A percentile compares a stretch with the other conserved stretches of the same genome.
phyloP scores from a whole-genome alignment of 305 asterid genomes.

The Salvia sclarea region DNA sequence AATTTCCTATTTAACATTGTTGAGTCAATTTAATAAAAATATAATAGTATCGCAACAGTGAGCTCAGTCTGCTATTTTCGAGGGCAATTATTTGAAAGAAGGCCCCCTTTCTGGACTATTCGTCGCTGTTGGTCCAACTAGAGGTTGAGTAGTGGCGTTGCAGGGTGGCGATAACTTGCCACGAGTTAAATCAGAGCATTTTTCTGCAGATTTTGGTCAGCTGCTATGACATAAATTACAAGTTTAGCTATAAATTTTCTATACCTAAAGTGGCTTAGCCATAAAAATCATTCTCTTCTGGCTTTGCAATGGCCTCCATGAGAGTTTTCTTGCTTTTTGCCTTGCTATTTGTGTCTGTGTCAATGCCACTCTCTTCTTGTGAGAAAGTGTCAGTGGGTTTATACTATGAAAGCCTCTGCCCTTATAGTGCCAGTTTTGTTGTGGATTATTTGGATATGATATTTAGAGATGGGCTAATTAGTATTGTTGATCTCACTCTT shows the following conservation, averaged over 20 bases:
- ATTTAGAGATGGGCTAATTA: constrained; percentile 42
- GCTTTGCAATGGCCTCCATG: constrained; percentile 31
- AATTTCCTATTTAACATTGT: neutral
- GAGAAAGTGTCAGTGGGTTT: constrained; percentile 40
- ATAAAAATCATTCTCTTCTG: constrained; percentile 1
- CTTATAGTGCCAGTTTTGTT: constrained; percentile 48
- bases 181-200: constrained; percentile 29
- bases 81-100: neutral
- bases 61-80: neutral
- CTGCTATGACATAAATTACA: constrained; percentile 2
- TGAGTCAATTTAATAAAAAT: no score
- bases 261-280: constrained; percentile 10
- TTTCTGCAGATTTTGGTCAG: neutral
- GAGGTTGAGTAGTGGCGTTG: constrained; percentile 33
- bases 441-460: constrained; percentile 43
- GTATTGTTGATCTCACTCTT: constrained; percentile 49
- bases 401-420: constrained; percentile 50
- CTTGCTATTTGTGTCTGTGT: constrained; percentile 31
- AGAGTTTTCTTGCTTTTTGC: constrained; percentile 24
- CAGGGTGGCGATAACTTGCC: constrained; percentile 31
- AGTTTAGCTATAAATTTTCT: constrained; percentile 1
- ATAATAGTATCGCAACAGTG: no score
- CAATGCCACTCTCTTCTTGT: constrained; percentile 33
- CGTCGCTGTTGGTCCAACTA: constrained; percentile 39
- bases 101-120: constrained; percentile 27